These are phyloP conservation scores for Stagonosporopsis chrysanthemi DNA, from an alignment of 2,329 filamentous ascomycete genomes.

Conservation along the genomic window DNA sequence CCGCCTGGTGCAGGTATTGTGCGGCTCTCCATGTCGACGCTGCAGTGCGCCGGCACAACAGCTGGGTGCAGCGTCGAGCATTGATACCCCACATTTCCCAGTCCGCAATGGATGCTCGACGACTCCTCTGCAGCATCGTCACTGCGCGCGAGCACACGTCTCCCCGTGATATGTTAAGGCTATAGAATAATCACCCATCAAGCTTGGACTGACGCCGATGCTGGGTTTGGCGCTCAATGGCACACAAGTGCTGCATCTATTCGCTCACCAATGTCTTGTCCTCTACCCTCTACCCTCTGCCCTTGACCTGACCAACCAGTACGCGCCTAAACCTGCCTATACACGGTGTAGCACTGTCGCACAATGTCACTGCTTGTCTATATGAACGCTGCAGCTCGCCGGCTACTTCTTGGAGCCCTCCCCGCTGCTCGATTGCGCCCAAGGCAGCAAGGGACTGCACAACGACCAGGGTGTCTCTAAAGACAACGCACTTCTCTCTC, in stretches of 20 bases:
- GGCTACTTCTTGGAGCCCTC: neutral
- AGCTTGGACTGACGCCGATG: neutral
- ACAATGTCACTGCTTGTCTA: neutral
- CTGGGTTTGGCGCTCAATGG: neutral
- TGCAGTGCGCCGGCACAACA: slow-evolving; percentile 15
- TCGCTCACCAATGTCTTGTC: neutral
- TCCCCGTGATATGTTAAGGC: neutral
- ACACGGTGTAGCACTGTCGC: neutral
- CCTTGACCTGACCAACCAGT: neutral
- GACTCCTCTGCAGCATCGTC: neutral
- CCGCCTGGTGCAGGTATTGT: neutral
- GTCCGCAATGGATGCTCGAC: slow-evolving; percentile 1
- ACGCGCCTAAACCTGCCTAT: neutral
- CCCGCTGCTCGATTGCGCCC: neutral
- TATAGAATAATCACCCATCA: neutral
- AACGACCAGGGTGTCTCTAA: neutral
- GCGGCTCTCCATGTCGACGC: neutral
- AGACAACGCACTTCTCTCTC: neutral
- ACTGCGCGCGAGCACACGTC: neutral
- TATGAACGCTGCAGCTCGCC: neutral
- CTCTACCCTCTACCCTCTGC: neutral
- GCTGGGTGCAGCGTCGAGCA: slow-evolving; percentile 15
- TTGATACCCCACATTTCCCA: slow-evolving; percentile 18
- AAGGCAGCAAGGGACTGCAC: neutral
- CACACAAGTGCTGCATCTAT: neutral